These are phyloP conservation scores for Dichotomopilus funicola DNA, from an alignment of 2,329 filamentous ascomycete species.

Conservation along the genomic window DNA sequence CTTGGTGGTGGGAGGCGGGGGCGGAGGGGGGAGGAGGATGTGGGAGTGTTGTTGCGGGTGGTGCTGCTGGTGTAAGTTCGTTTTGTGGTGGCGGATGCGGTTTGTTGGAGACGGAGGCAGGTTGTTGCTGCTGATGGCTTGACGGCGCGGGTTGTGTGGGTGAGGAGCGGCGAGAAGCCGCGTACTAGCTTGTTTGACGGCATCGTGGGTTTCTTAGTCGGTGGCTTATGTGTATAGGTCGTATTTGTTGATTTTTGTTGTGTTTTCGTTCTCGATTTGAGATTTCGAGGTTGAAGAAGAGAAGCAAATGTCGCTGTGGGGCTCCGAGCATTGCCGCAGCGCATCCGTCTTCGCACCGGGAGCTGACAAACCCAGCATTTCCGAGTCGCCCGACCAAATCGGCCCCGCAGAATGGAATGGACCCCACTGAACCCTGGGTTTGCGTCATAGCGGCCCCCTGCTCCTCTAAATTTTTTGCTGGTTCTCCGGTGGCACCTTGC, in stretches of 20 bases:
- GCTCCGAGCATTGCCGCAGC: constrained; percentile 13
- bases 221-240: not conserved
- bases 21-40: constrained; percentile 23
- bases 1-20: constrained; percentile 19
- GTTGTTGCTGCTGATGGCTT: constrained; percentile 9
- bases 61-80: constrained; percentile 23
- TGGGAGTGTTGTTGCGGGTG: constrained; percentile 21
- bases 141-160: constrained; percentile 11
- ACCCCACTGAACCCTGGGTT: constrained; percentile 8
- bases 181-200: constrained; percentile 22
- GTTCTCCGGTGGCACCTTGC: constrained; percentile 13
- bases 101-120: constrained; percentile 20
- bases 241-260: not conserved
- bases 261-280: not conserved
- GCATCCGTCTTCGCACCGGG: not conserved
- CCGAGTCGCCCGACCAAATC: constrained; percentile 3
- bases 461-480: constrained; percentile 15
- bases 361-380: constrained; percentile 19
- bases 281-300: constrained; percentile 3
- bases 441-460: constrained; percentile 21
- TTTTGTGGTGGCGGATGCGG: constrained; percentile 23
- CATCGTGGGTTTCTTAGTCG: constrained; percentile 18
- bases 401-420: not conserved
- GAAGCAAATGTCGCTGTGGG: not conserved
- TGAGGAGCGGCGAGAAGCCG: constrained; percentile 20